A percentile compares a stretch with the other conserved stretches of the same genome.
phyloP scores from a whole-genome alignment of 108 stramenopile species.

The Cyclostephanos tholiformis region DNA sequence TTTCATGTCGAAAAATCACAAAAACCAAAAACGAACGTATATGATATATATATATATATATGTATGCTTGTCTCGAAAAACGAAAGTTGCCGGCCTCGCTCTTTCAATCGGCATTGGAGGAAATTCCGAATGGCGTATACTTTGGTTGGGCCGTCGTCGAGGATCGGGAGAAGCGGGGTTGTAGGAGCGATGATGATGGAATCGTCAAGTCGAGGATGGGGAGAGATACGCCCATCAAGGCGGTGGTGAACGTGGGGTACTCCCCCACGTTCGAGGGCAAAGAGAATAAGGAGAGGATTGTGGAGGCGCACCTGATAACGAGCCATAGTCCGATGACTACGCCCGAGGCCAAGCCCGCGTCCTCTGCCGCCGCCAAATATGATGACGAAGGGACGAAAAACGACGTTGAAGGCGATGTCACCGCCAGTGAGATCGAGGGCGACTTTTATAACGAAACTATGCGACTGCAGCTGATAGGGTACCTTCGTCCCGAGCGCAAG shows the following conservation, averaged over 20 bases:
- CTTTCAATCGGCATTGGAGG: conserved; percentile 75
- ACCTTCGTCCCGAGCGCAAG: conserved; percentile 78
- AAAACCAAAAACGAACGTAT: not conserved
- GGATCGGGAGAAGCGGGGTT: not conserved
- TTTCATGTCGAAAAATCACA: too few species aligned
- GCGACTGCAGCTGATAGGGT: conserved; percentile 76
- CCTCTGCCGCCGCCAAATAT: not conserved
- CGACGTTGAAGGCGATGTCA: conserved; percentile 18
- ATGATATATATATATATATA: conserved; percentile 1
- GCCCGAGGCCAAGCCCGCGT: not conserved
- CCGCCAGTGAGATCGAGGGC: conserved; percentile 25
- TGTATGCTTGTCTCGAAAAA: too few species aligned
- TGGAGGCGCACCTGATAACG: conserved; percentile 86
- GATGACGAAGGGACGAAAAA: conserved; percentile 16
- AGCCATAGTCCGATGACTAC: conserved; percentile 37
- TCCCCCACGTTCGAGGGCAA: conserved; percentile 90
- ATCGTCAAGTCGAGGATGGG: conserved; percentile 10
- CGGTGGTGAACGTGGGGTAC: conserved; percentile 90
- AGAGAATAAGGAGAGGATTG: conserved; percentile 88
- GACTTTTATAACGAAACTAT: conserved; percentile 87
- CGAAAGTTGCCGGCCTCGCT: conserved; percentile 64
- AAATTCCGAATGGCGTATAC: conserved; percentile 79
- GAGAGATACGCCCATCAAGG: conserved; percentile 55
- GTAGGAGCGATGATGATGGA: not conserved
- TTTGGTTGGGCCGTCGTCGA: conserved; percentile 83